A percentile compares a stretch with the other conserved stretches of the same genome.
These are phyloP conservation scores for Ascoidea tarda DNA, from an alignment of 805 yeast species.

Conservation along the genomic window DNA sequence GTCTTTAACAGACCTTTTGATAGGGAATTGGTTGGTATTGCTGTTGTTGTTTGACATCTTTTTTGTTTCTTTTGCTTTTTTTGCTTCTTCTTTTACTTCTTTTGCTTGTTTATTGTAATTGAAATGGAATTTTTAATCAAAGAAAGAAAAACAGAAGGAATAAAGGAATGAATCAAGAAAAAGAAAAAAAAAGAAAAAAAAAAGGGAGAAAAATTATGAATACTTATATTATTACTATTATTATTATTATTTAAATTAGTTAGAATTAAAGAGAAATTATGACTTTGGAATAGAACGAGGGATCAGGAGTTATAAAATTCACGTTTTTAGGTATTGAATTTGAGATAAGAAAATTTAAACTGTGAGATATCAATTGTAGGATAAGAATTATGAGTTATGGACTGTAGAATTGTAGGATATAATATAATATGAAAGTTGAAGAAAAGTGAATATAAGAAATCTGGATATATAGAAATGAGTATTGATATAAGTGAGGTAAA, in stretches of 20 bases:
- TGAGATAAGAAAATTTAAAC: not conserved
- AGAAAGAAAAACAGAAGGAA: not conserved
- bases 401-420: not conserved
- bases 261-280: too few relatives aligned
- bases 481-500: not conserved
- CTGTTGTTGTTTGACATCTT: constrained; percentile 2
- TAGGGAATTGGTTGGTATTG: constrained; percentile 15
- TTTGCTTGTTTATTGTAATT: not conserved
- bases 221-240: not conserved
- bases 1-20: constrained; percentile 50
- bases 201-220: not conserved
- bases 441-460: too few relatives aligned
- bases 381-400: not conserved
- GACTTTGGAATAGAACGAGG: too few relatives aligned
- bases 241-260: not conserved
- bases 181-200: not conserved
- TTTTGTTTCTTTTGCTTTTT: not conserved
- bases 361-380: not conserved
- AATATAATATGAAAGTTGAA: not conserved
- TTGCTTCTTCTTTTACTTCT: not conserved
- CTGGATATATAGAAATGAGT: too few relatives aligned
- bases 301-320: too few relatives aligned
- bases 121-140: not conserved
- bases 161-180: not conserved
- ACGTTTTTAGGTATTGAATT: too few relatives aligned